Percentiles rank a stretch among this genome's conserved stretches.
These are phyloP conservation scores for Tilletiopsis washingtonensis DNA, from an alignment of 1,284 basidiomycete species.

Conservation along the genomic window DNA sequence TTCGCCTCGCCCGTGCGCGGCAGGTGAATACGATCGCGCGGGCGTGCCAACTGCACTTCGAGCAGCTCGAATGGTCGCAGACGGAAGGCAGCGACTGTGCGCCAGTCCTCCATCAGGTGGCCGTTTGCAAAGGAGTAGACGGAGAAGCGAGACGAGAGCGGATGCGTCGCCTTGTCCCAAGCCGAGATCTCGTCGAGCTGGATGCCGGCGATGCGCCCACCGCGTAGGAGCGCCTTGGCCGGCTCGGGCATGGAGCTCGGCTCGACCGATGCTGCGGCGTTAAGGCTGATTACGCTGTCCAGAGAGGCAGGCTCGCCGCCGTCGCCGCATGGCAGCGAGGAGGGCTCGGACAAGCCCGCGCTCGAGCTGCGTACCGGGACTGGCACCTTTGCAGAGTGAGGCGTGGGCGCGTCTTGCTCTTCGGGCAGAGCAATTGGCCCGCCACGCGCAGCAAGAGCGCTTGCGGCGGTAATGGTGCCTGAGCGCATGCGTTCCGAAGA, in stretches of 20 bases:
- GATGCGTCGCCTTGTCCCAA: slow-evolving; percentile 14
- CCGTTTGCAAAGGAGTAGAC: slow-evolving; percentile 27
- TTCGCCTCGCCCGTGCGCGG: slow-evolving; percentile 3
- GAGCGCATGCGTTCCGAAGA: slow-evolving; percentile 3
- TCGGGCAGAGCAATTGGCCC: no score
- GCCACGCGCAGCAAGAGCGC: no score
- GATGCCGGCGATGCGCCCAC: slow-evolving; percentile 13
- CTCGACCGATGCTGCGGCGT: neutral
- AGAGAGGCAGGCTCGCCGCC: neutral
- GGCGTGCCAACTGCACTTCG: slow-evolving; percentile 24
- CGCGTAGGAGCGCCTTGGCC: neutral
- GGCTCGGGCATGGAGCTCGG: neutral
- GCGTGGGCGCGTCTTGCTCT: no score
- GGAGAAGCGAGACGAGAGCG: slow-evolving; percentile 16
- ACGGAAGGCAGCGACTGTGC: slow-evolving; percentile 19
- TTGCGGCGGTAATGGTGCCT: slow-evolving; percentile 5
- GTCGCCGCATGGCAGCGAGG: neutral
- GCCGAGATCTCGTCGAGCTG: slow-evolving; percentile 19
- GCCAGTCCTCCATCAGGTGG: slow-evolving; percentile 27
- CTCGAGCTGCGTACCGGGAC: neutral
- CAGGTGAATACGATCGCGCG: slow-evolving; percentile 23
- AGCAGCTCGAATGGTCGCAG: slow-evolving; percentile 30
- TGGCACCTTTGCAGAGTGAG: no score
- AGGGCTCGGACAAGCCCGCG: neutral
- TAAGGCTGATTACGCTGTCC: neutral